Percentiles rank a stretch among this genome's conserved stretches.
Evolutionary conservation across 345 rosid species (phyloP).

Genomic region (Salix udensis): DNA sequence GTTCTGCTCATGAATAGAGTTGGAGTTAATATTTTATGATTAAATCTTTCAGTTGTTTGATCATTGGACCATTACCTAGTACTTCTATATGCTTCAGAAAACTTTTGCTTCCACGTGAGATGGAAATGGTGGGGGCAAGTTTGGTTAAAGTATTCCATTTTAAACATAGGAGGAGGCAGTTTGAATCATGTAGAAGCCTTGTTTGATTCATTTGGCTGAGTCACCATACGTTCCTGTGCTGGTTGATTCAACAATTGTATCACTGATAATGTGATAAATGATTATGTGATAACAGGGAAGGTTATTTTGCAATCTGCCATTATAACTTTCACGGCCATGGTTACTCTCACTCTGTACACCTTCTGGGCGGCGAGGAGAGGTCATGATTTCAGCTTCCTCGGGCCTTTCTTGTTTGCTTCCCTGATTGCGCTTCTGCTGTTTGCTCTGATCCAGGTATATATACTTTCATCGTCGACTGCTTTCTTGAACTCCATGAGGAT

Average conservation of each 20-base stretch:
- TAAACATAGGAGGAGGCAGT: not conserved
- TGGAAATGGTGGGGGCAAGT: too few relatives aligned
- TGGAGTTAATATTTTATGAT: not conserved
- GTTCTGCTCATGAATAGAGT: not conserved
- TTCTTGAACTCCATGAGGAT: not conserved
- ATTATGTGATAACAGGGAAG: constrained; percentile 42
- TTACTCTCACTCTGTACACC: constrained; percentile 63
- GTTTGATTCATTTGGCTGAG: not conserved
- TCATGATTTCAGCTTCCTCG: constrained; percentile 75
- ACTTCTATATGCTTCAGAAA: not conserved
- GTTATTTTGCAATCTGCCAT: constrained; percentile 61
- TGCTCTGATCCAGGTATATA: constrained; percentile 60
- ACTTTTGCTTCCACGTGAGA: not conserved
- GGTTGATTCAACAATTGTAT: not conserved
- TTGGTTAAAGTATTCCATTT: not conserved
- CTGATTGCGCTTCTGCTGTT: constrained; percentile 52
- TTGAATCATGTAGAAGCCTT: not conserved
- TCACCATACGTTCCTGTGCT: not conserved
- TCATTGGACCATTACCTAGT: not conserved
- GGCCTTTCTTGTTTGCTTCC: constrained; percentile 72
- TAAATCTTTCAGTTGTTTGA: not conserved
- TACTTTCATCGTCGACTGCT: not conserved
- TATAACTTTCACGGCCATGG: constrained; percentile 50
- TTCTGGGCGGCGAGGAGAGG: constrained; percentile 88
- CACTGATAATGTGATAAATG: not conserved